These are phyloP conservation scores for Xylaria sp. DNA, from an alignment of 2,329 filamentous ascomycete genomes.

Conservation along the genomic window DNA sequence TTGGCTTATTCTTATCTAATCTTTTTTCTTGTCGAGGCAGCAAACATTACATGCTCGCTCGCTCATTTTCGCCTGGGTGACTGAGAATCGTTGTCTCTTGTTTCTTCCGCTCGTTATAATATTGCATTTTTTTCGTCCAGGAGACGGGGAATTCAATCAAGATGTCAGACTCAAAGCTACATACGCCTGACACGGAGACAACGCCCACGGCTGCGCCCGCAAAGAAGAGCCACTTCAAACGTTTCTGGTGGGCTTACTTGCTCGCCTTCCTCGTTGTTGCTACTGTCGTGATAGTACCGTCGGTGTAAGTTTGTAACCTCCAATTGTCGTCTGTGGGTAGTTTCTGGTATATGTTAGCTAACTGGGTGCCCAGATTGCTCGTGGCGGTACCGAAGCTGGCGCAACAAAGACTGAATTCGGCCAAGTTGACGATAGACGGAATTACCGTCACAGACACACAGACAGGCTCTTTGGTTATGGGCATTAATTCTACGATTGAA, in stretches of 20 bases:
- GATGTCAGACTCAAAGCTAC: conserved; percentile 23
- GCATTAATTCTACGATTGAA: conserved; percentile 66
- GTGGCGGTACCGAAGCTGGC: conserved; percentile 67
- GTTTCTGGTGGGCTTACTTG: conserved; percentile 71
- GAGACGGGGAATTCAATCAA: conserved; percentile 12
- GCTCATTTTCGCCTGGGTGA: background rate
- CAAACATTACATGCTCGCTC: background rate
- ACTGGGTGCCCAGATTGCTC: conserved; percentile 58
- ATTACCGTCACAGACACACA: conserved; percentile 61
- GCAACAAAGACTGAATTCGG: conserved; percentile 65
- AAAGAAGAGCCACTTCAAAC: conserved; percentile 60
- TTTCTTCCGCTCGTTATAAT: conserved; percentile 8
- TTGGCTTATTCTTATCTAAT: background rate
- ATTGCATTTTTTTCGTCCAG: background rate
- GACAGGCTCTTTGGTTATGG: conserved; percentile 58
- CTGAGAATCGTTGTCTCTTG: background rate
- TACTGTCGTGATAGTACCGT: conserved; percentile 64
- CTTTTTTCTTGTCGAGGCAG: background rate
- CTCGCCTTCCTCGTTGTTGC: conserved; percentile 59
- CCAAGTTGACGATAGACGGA: conserved; percentile 62
- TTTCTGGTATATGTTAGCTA: conserved; percentile 8
- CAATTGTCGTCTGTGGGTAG: background rate
- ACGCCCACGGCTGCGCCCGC: conserved; percentile 32
- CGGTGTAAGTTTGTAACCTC: conserved; percentile 64
- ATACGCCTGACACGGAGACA: background rate